Base-by-base conservation (phyloP, 1,139 yeast species). In the Candida tunisiensis region DNA sequence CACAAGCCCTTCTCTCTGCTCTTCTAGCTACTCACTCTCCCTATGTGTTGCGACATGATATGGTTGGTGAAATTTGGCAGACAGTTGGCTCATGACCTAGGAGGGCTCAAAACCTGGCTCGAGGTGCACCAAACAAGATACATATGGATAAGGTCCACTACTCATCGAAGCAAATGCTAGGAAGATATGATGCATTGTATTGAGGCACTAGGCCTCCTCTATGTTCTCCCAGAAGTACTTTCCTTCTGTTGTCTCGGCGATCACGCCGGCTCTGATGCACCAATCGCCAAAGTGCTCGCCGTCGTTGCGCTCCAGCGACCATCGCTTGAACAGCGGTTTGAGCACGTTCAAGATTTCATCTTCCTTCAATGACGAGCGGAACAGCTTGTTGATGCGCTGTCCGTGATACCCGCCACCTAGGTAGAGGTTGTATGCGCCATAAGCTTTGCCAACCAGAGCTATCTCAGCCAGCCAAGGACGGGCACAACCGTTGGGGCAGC, bases 401-500 rank as follows among this genome's bases (percentile, higher is more conserved):
- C 98, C 98, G 45, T 77, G 79, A 54, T 77, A 88, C 23, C 95
- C 94, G 49, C 98, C 98, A 42, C 98, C 98, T 42, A 88, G 66
- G 82, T 83, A 66, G 55, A 88, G 65, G 54, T 88, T 88, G 57
- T 88, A 88, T 8, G 93, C 85, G 29, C 93, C 93, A 35, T 64
- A 69, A 0, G 96, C 95, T 53, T 88, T 88, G 54, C 98, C 98
- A 30, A 88, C 93, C 34, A 82, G 63, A 1, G 96, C 96, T 32
- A 88, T 71, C 55, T 88, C 98, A 3, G 95, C 96, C 30, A 88
- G 60, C 95, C 95, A 88, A 14, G 96, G 96, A 53, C 98, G 73
- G 16, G 98, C 88, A 63, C 98, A 88, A 39, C 96, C 98, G 52
- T 88, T 88, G 32, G 96, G 95, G 65, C 98, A 88, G 36, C 98